phyloP scores from a whole-genome alignment of 352 stramenopile species.

The Pythium volutum region DNA sequence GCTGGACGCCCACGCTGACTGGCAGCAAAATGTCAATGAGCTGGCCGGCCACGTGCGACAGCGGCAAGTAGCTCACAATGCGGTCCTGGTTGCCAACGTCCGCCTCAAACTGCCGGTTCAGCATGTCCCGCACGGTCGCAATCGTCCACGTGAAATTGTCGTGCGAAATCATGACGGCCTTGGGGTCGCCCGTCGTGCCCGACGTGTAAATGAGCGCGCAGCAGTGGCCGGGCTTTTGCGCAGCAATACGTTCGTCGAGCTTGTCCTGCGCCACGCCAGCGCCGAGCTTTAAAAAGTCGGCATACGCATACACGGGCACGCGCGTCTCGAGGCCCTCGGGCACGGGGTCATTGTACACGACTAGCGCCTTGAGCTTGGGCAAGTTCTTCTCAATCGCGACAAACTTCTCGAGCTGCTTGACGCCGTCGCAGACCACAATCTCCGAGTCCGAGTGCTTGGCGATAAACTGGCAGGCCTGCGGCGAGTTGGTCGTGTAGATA shows the following conservation, averaged over 20 bases:
- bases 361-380: constrained; percentile 91
- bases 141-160: constrained; percentile 92
- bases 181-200: constrained; percentile 93
- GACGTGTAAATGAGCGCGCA: constrained; percentile 94
- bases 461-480: constrained; percentile 92
- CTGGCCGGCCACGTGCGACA: constrained; percentile 88
- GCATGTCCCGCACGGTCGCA: constrained; percentile 51
- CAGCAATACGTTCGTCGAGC: constrained; percentile 71
- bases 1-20: constrained; percentile 52
- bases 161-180: constrained; percentile 96
- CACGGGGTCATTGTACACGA: constrained; percentile 89
- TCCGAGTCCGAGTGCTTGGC: constrained; percentile 90
- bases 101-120: constrained; percentile 56
- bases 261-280: constrained; percentile 57
- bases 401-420: constrained; percentile 95
- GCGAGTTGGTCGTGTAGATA: constrained; percentile 96
- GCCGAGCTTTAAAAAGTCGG: constrained; percentile 78
- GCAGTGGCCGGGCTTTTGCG: constrained; percentile 83
- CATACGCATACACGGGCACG: constrained; percentile 75
- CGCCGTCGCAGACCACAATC: constrained; percentile 91
- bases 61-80: constrained; percentile 86
- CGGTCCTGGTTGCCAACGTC: constrained; percentile 64
- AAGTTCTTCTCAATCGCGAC: constrained; percentile 82
- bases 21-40: constrained; percentile 87
- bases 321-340: constrained; percentile 60